A percentile compares a stretch with the other conserved stretches of the same genome.
Conservation (phyloP, 345 rosid species). For the Hibiscus syriacus region DNA sequence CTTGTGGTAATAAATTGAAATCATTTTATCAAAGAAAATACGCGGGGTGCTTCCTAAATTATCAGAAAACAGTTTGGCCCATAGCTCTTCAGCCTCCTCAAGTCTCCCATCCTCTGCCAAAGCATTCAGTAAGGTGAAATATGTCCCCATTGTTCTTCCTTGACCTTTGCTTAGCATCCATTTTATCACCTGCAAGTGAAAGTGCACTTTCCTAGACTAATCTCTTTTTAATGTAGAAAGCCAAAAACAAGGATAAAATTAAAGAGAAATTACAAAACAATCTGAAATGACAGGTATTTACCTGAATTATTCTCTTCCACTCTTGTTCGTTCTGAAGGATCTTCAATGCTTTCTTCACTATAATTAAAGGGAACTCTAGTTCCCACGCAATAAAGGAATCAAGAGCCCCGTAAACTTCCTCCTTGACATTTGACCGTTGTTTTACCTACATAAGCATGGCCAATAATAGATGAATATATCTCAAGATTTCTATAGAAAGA, state of each 20-base stretch:
- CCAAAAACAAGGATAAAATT: background rate
- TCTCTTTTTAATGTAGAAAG: background rate
- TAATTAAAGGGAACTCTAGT: slow-evolving; percentile 77
- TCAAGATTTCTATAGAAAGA: slow-evolving; percentile 5
- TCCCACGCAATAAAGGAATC: slow-evolving; percentile 97
- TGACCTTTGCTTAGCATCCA: slow-evolving; percentile 99
- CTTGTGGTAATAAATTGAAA: slow-evolving; percentile 61
- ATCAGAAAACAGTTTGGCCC: slow-evolving; percentile 61
- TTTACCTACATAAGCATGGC: slow-evolving; percentile 42
- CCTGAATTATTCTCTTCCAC: slow-evolving; percentile 96
- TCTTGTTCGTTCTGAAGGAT: slow-evolving; percentile 64
- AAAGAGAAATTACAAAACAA: background rate
- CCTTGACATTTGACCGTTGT: slow-evolving; percentile 72
- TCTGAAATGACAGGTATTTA: background rate
- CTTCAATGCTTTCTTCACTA: slow-evolving; percentile 85
- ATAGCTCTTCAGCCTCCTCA: slow-evolving; percentile 86
- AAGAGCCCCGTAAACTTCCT: slow-evolving; percentile 90
- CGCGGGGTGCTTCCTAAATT: slow-evolving; percentile 65
- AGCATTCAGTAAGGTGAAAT: slow-evolving; percentile 71
- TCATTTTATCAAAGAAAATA: slow-evolving; percentile 43
- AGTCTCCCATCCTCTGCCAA: slow-evolving; percentile 76
- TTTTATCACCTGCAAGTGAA: slow-evolving; percentile 52
- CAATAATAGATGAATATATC: background rate
- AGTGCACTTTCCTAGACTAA: background rate
- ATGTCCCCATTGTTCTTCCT: slow-evolving; percentile 87